phyloP scores from a whole-genome alignment of 2,329 filamentous ascomycete species.

The Colletotrichum godetiae region DNA sequence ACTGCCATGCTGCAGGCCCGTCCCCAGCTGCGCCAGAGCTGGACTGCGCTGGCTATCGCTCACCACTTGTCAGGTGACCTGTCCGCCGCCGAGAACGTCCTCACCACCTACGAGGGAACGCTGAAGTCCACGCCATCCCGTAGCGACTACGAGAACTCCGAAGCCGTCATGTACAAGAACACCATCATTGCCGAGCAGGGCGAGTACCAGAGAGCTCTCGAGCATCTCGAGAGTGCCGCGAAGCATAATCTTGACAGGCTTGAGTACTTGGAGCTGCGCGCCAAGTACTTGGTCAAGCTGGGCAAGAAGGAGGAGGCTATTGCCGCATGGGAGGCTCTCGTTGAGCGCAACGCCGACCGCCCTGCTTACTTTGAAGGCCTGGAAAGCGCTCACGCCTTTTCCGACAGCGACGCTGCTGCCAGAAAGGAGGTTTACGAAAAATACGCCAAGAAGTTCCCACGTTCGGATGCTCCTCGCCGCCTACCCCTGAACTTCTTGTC shows the following conservation, averaged over 20 bases:
- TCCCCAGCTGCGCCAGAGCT: conserved; percentile 87
- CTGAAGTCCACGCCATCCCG: conserved; percentile 83
- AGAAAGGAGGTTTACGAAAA: conserved; percentile 79
- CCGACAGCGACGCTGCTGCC: conserved; percentile 67
- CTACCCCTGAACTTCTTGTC: conserved; percentile 90
- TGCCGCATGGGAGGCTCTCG: conserved; percentile 80
- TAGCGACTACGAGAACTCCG: conserved; percentile 90
- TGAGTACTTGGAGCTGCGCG: conserved; percentile 85
- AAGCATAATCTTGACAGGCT: conserved; percentile 86
- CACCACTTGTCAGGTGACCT: conserved; percentile 91
- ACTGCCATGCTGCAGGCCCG: conserved; percentile 87
- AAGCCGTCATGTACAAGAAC: conserved; percentile 96
- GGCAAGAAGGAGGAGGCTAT: conserved; percentile 83
- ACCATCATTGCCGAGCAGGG: conserved; percentile 91
- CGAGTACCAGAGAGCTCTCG: conserved; percentile 83
- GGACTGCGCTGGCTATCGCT: conserved; percentile 96
- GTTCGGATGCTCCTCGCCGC: conserved; percentile 85
- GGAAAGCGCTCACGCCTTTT: conserved; percentile 55
- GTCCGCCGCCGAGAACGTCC: conserved; percentile 86
- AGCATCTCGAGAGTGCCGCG: conserved; percentile 83
- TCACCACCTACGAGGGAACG: conserved; percentile 93
- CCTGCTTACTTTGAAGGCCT: conserved; percentile 87
- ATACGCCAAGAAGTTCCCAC: conserved; percentile 83
- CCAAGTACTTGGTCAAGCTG: conserved; percentile 84
- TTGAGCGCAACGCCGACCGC: conserved; percentile 91